Evolutionary conservation across 768 basidiomycete genomes (phyloP), one percentile per base, ranked within the genome.

Genomic region (Tylopilus balloui): DNA sequence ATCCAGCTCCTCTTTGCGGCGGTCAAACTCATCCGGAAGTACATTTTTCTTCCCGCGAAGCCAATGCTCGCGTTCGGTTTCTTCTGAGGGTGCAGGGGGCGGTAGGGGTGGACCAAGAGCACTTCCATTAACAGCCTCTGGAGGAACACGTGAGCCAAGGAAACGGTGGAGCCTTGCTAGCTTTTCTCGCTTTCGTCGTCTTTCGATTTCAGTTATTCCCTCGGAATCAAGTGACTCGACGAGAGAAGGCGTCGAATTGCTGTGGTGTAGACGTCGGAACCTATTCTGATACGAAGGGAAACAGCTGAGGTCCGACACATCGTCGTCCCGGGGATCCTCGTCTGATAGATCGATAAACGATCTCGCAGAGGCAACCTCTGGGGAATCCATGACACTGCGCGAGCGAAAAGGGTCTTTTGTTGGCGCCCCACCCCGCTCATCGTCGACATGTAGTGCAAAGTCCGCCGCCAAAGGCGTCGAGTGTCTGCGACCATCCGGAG

Each of bases 161-260:
- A 86, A 91, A 39, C 90, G 86, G 67, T 92, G 88, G 4, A 92
- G 76, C 64, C 83, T 91, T 3, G 85, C 86, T 39, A 92, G 71
- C 56, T 83, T 82, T 56, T 88, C 86, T 43, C 89, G 76, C 67
- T 85, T 88, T 52, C 79, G 78, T 48, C 79, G 73, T 52, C 78
- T 78, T 51, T 84, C 80, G 19, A 79, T 78, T 42, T 88, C 86
- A 15, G 70, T 76, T 51, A 70, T 75, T 51, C 75, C 75, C 47
- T 82, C 78, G 20, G 75, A 69, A 42, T 76, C 69, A 60, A 80
- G 59, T 43, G 69, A 72, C 47, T 80, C 77, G 35, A 71, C 71
- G 38, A 79, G 60, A 34, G 78, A 79, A 19, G 74, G 73, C 6
- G 69, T 66, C 19, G 75, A 74, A 41, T 68, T 70, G 25, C 76